Conservation (phyloP, 2,329 filamentous ascomycete species). For the Didymella glomerata region DNA sequence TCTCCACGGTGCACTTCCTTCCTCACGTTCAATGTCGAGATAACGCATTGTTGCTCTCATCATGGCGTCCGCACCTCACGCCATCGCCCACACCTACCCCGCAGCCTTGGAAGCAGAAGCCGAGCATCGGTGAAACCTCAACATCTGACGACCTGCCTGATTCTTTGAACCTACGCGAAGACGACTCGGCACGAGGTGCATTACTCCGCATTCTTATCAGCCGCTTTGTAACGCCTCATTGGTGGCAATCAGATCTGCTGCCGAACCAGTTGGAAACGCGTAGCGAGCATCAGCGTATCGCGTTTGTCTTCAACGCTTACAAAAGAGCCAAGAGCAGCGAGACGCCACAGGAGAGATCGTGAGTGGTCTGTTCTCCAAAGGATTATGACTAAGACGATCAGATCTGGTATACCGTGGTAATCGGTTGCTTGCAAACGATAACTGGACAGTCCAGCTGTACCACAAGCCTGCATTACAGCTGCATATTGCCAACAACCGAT, state of each 20-base stretch:
- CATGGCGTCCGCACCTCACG: not conserved
- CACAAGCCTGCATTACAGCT: constrained; percentile 12
- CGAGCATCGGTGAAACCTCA: constrained; percentile 16
- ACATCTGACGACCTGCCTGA: constrained; percentile 21
- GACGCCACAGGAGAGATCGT: constrained; percentile 5
- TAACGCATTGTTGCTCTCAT: not conserved
- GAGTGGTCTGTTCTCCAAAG: constrained; percentile 3
- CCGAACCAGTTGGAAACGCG: constrained; percentile 6
- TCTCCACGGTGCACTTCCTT: constrained; percentile 4
- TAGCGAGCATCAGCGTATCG: constrained; percentile 20
- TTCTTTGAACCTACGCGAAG: constrained; percentile 8
- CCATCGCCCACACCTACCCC: constrained; percentile 6
- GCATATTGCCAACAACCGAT: constrained; percentile 34
- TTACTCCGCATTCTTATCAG: constrained; percentile 24
- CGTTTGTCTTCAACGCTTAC: constrained; percentile 8
- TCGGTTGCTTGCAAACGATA: constrained; percentile 5
- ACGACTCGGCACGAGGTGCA: constrained; percentile 13
- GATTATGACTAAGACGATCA: constrained; percentile 9
- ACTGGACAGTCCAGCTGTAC: constrained; percentile 1
- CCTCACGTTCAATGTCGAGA: not conserved
- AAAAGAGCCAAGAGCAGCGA: constrained; percentile 13
- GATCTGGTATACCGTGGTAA: constrained; percentile 7
- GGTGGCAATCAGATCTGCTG: constrained; percentile 19
- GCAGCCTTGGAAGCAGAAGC: constrained; percentile 6
- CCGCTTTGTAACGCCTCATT: constrained; percentile 17